A percentile compares a stretch with the other conserved stretches of the same genome.
phyloP scores from a whole-genome alignment of 306 rosid species.

The Quercus berberidifolia region DNA sequence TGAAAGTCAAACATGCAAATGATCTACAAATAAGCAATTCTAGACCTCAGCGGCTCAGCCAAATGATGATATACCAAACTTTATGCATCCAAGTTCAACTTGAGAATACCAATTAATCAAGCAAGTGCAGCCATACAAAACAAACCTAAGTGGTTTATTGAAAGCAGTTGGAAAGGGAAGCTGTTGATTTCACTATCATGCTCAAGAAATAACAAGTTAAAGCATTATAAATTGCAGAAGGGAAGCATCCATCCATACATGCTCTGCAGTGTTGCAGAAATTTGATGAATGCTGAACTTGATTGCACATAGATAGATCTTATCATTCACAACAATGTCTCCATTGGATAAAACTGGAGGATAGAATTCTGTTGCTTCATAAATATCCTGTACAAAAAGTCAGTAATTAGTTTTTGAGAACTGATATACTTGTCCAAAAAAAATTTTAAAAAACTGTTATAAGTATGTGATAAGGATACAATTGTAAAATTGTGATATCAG shows the following conservation, averaged over 20 bases:
- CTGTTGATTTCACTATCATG: neutral
- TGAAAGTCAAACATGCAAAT: neutral
- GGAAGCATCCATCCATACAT: conserved; percentile 49
- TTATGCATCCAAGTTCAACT: neutral
- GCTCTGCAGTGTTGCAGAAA: conserved; percentile 60
- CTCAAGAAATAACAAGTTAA: neutral
- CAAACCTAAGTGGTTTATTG: neutral
- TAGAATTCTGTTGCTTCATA: conserved; percentile 84
- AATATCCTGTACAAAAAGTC: conserved; percentile 57
- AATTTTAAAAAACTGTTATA: neutral
- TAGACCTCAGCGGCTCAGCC: neutral
- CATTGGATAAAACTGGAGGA: conserved; percentile 52
- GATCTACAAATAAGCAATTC: neutral
- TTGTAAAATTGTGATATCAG: no score
- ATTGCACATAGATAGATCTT: conserved; percentile 46
- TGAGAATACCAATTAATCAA: neutral
- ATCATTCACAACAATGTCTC: conserved; percentile 41
- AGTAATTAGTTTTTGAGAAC: conserved; percentile 1
- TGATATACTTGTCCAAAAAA: neutral
- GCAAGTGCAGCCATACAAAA: neutral
- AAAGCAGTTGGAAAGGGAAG: neutral
- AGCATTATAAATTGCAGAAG: conserved; percentile 16
- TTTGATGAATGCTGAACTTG: conserved; percentile 53
- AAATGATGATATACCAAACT: neutral
- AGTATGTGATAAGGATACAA: neutral